phyloP scores from a whole-genome alignment of 2,329 filamentous ascomycete genomes.

The Xylariaceae sp. region DNA sequence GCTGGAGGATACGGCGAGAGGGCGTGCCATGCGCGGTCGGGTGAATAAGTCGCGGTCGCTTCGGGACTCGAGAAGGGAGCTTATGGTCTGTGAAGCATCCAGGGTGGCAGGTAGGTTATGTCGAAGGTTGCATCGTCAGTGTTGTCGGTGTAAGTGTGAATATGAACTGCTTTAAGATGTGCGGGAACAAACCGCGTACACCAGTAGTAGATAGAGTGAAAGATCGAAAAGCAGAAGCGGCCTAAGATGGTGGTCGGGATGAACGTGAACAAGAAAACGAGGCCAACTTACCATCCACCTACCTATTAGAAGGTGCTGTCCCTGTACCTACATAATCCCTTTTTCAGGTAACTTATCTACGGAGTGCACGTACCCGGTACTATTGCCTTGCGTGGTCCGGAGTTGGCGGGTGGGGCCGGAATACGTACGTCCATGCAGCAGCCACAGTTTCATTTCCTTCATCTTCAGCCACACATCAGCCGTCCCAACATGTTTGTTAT shows the following conservation, averaged over 20 bases:
- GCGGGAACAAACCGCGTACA: neutral
- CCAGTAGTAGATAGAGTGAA: neutral
- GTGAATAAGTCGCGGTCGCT: conserved; percentile 11
- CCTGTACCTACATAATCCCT: neutral
- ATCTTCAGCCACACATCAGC: neutral
- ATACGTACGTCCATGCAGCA: neutral
- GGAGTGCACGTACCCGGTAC: too few species aligned
- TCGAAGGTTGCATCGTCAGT: conserved; percentile 1
- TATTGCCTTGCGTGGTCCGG: too few species aligned
- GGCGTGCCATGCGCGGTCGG: conserved; percentile 26
- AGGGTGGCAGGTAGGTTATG: neutral
- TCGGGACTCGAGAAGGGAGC: conserved; percentile 1
- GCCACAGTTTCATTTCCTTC: neutral
- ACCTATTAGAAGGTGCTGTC: too few species aligned
- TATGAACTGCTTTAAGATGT: neutral
- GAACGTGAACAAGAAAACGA: neutral
- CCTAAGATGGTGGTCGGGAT: neutral
- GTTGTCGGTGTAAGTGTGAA: neutral
- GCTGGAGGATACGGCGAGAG: conserved; percentile 35
- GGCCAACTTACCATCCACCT: too few species aligned
- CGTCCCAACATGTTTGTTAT: neutral
- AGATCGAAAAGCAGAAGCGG: neutral
- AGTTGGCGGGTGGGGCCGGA: too few species aligned
- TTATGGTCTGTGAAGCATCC: conserved; percentile 10
- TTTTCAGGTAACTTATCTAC: neutral